Conservation (phyloP, 2,329 filamentous ascomycete species). For the Cladosporium velox region DNA sequence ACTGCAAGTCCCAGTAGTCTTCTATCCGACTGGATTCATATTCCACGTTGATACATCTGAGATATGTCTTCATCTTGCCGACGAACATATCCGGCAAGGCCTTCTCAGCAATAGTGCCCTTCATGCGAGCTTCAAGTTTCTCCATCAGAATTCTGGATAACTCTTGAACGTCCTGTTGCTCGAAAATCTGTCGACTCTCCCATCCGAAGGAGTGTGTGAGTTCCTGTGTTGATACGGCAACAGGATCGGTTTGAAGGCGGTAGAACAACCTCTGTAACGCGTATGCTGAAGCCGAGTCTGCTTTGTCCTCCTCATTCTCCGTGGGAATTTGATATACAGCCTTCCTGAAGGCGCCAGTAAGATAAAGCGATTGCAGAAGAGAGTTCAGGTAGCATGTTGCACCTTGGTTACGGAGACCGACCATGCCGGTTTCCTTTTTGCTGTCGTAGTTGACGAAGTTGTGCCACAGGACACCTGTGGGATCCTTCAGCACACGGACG, state of each 20-base stretch:
- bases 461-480: constrained; percentile 87
- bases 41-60: constrained; percentile 96
- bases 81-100: constrained; percentile 89
- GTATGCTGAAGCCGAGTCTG: constrained; percentile 77
- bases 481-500: constrained; percentile 78
- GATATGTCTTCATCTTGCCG: constrained; percentile 98
- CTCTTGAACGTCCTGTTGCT: constrained; percentile 98
- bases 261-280: constrained; percentile 93
- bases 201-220: constrained; percentile 96
- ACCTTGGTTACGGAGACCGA: constrained; percentile 94
- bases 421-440: constrained; percentile 98
- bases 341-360: constrained; percentile 85
- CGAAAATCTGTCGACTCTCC: constrained; percentile 97
- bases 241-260: constrained; percentile 81
- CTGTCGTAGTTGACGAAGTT: constrained; percentile 95
- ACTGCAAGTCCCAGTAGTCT: constrained; percentile 98
- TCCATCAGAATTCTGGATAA: constrained; percentile 97
- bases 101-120: constrained; percentile 88
- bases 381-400: constrained; percentile 63
- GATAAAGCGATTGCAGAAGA: constrained; percentile 49
- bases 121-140: constrained; percentile 96
- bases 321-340: constrained; percentile 98
- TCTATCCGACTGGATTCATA: constrained; percentile 95
- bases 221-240: constrained; percentile 85
- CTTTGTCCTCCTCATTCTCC: constrained; percentile 74